phyloP scores from a whole-genome alignment of 345 rosid species.

The Barbarea vulgaris region DNA sequence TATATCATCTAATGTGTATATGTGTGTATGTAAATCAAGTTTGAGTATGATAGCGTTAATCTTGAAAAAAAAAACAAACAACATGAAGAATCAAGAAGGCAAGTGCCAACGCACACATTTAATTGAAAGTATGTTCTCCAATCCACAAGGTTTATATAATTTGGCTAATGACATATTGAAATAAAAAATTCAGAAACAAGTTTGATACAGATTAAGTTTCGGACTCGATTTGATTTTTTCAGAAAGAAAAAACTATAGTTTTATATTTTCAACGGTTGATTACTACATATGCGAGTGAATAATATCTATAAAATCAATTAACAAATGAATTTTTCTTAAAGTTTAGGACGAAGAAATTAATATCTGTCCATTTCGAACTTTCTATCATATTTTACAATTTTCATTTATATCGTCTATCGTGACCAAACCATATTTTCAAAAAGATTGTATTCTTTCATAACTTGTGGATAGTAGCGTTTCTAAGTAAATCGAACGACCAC shows the following conservation, averaged over 20 bases:
- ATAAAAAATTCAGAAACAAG: background rate
- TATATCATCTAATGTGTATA: background rate
- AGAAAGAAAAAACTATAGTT: too few species aligned
- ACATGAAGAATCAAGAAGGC: background rate
- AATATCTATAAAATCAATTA: background rate
- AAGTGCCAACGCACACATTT: background rate
- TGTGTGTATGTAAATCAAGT: background rate
- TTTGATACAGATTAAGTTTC: background rate
- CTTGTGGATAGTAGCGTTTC: background rate
- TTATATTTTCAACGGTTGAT: background rate
- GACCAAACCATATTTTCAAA: background rate
- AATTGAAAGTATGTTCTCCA: background rate
- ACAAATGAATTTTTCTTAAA: too few species aligned
- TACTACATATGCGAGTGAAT: background rate
- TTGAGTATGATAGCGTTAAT: background rate
- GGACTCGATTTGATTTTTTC: background rate
- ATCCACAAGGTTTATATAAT: background rate
- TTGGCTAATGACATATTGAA: background rate
- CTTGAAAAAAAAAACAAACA: background rate
- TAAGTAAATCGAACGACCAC: conserved; percentile 4
- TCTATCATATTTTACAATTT: background rate
- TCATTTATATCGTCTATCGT: background rate
- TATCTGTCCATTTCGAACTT: background rate
- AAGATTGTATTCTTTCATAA: background rate
- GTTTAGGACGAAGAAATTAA: background rate